Conservation (phyloP, 164 flowering plant species). For the Magnolia officinalis region DNA sequence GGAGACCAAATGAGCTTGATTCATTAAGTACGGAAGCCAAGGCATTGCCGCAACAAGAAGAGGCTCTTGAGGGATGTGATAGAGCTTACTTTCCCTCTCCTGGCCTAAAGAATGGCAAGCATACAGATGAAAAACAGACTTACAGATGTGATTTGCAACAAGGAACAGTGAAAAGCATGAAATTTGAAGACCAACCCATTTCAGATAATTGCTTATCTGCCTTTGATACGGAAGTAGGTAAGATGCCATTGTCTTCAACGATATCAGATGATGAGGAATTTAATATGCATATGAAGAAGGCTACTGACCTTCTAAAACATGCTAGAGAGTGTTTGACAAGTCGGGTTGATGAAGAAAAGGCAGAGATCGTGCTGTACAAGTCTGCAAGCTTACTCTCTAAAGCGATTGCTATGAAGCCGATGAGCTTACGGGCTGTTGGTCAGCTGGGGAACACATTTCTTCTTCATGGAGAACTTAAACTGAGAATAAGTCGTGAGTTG, state of each 20-base stretch:
- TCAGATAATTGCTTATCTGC: conserved; percentile 13
- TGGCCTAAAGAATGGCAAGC: conserved; percentile 12
- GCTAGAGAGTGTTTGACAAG: conserved; percentile 51
- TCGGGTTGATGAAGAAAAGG: conserved; percentile 42
- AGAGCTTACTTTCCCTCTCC: conserved; percentile 27
- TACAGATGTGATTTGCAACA: conserved; percentile 17
- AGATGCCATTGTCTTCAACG: conserved; percentile 36
- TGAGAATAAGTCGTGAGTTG: conserved; percentile 64
- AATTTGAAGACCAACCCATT: conserved; percentile 18
- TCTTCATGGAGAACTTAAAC: conserved; percentile 83
- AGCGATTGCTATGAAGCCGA: conserved; percentile 73
- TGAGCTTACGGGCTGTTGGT: conserved; percentile 86
- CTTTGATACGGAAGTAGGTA: conserved; percentile 19
- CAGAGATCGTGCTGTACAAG: conserved; percentile 46
- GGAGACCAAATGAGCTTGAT: background rate
- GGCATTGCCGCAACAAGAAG: conserved; percentile 33
- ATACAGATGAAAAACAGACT: conserved; percentile 10
- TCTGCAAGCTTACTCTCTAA: conserved; percentile 58
- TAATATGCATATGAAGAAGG: conserved; percentile 53
- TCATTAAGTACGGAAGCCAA: background rate
- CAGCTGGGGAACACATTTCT: conserved; percentile 87
- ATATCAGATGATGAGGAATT: conserved; percentile 57
- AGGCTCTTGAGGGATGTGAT: conserved; percentile 23
- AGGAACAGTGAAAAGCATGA: conserved; percentile 6
- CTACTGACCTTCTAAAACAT: conserved; percentile 54